Evolutionary conservation across 805 yeast species (phyloP), one percentile per base, ranked within the genome.

Genomic region (Ogataea dorogensis): DNA sequence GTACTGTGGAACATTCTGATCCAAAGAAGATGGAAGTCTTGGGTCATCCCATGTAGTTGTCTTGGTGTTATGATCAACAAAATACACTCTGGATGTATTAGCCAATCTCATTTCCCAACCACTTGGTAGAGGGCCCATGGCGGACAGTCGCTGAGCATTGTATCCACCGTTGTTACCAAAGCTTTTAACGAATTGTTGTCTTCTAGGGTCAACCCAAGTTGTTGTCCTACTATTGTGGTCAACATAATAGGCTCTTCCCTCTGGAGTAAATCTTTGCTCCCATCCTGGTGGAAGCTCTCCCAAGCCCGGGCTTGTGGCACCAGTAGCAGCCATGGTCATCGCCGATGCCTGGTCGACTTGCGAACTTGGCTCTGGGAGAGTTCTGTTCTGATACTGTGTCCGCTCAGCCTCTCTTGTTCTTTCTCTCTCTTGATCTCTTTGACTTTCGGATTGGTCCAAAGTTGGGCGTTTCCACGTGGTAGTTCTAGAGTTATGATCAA

Each of bases 91-190:
- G 7, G 98, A 97, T 1, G 98, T 93, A 64, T 93, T 93, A 27
- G 99, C 94, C 57, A 93, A 75, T 65, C 99, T 84, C 99, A 93
- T 93, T 70, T 93, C 99, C 99, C 99, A 93, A 36, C 99, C 99
- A 36, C 91, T 79, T 31, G 99, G 99, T 57, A 93, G 71, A 36
- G 98, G 98, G 12, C 98, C 98, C 63, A 93, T 73, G 58, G 94
- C 98, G 28, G 95, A 84, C 9, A 93, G 96, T 19, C 98, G 96
- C 68, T 93, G 98, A 54, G 93, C 98, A 67, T 89, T 96, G 50
- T 91, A 87, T 14, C 96, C 87, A 4, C 96, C 83, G 54, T 79
- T 64, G 75, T 89, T 73, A 17, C 96, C 98, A 61, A 85, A 88
- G 44, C 95, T 87, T 61, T 97, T 83, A 53, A 93, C 93, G 63